Evolutionary conservation across 805 yeast species (phyloP), one percentile per base, ranked within the genome.

Genomic region (Cephaloascus fragrans): DNA sequence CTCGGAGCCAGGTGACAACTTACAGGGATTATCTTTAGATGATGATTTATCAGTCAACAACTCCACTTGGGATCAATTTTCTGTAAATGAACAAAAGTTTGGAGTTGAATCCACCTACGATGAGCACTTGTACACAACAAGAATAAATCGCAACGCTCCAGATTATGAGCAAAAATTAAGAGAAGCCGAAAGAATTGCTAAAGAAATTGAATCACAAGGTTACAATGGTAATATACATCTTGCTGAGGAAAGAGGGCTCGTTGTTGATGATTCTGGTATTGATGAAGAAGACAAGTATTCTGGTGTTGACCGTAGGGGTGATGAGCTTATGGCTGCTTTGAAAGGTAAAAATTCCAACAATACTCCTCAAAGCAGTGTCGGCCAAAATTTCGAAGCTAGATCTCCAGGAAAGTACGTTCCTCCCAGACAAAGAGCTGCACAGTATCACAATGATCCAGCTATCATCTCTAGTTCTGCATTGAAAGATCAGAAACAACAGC

Each of bases 231-330:
- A 85, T 53, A 62, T 75, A 20, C 97, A 93, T 56, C 46, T 89
- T 19, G 90, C 95, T 45, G 98, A 90, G 56, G 98, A 90, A 59
- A 77, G 98, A 57, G 95, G 95, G 19, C 44, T 77, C 14, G 51
- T 57, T 15, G 73, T 83, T 31, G 95, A 85, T 55, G 96, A 85
- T 52, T 75, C 83, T 43, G 95, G 95, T 15, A 47, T 85, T 48
- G 97, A 93, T 59, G 98, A 93, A 62, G 98, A 93, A 59, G 96
- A 89, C 58, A 84, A 84, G 59, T 93, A 89, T 55, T 87, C 96
- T 3, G 97, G 97, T 37, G 98, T 88, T 35, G 79, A 73, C 42
- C 75, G 93, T 51, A 67, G 77, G 41, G 74, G 73, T 19, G 64
- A 58, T 35, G 73, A 67, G 39, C 57, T 69, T 41, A 66, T 69